Base-by-base conservation (phyloP, 768 basidiomycete genomes). In the Psilocybe sp. region DNA sequence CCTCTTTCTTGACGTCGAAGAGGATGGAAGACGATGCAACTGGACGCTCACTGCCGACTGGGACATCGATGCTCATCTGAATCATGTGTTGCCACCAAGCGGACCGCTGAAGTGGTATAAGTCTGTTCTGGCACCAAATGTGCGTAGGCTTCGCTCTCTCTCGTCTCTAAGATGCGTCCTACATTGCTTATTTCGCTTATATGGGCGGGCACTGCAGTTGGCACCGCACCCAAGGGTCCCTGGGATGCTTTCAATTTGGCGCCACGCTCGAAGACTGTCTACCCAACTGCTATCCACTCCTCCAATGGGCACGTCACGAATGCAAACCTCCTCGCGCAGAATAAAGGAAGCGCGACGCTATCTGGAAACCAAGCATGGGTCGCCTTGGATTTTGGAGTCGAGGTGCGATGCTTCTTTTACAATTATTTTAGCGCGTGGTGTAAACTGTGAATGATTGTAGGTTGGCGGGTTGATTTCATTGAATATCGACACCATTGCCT, bases 221-320 rank as follows among this genome's bases (percentile, higher is more conserved):
- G 50, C 12, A 44, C 64, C 3, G 78, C 79, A 0, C 80, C 79
- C 2, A 43, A 54, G 23, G 80, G 79, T 0, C 72, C 75, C 11
- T 82, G 80, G 80, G 78, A 79, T 50, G 55, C 59, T 8, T 80
- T 81, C 64, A 81, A 79, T 51, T 74, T 64, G 41, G 77, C 79
- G 0, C 80, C 78, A 1, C 61, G 58, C 18, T 73, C 76, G 2
- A 74, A 71, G 51, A 75, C 72, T 0, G 76, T 81, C 1, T 73
- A 70, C 33, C 73, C 80, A 0, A 58, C 62, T 0, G 66, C 72
- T 0, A 69, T 80, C 14, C 68, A 75, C 42, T 61, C 64, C 10
- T 51, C 57, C 1, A 50, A 66, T 23, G 79, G 80, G 0, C 43
- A 62, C 1, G 69, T 79, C 1, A 44, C 47, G 0, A 62, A 67